Base-by-base conservation (phyloP, 1,284 basidiomycete genomes). In the Xerocomus amazonicus region DNA sequence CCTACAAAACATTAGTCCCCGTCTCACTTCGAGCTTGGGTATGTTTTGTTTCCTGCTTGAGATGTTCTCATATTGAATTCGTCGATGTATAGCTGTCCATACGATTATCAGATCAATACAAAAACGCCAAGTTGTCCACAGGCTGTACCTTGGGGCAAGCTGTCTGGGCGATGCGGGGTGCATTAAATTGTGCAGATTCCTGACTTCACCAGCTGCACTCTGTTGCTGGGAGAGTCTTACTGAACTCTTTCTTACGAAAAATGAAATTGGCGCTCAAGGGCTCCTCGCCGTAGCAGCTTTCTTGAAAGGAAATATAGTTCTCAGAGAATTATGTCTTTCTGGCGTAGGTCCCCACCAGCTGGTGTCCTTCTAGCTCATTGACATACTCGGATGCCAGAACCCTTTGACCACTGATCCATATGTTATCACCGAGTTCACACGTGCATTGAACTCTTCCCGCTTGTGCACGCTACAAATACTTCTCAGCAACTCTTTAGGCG, bases 231-330 rank as follows among this genome's bases (percentile, higher is more conserved):
- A 59, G 10, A 34, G 55, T 45, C 74, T 87, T 47, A 63, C 69
- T 0, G 78, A 83, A 53, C 78, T 87, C 38, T 76, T 72, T 56
- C 67, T 87, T 49, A 83, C 80, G 48, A 71, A 72, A 7, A 84
- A 83, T 55, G 61, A 61, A 5, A 79, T 87, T 34, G 76, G 80
- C 12, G 73, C 82, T 57, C 61, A 62, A 36, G 81, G 81, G 6
- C 72, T 87, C 10, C 61, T 69, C 35, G 75, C 79, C 17, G 76
- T 87, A 43, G 61, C 74, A 4, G 59, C 70, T 42, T 85, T 82
- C 59, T 52, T 87, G 36, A 65, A 66, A 43, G 68, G 67, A 12
- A 84, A 83, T 57, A 58, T 54, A 1, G 56, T 65, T 23, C 57
- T 87, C 33, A 73, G 70, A 56, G 73, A 74, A 41, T 59, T 87